Conservation (phyloP, 139 green algal genomes). For the Closterium sp. region DNA sequence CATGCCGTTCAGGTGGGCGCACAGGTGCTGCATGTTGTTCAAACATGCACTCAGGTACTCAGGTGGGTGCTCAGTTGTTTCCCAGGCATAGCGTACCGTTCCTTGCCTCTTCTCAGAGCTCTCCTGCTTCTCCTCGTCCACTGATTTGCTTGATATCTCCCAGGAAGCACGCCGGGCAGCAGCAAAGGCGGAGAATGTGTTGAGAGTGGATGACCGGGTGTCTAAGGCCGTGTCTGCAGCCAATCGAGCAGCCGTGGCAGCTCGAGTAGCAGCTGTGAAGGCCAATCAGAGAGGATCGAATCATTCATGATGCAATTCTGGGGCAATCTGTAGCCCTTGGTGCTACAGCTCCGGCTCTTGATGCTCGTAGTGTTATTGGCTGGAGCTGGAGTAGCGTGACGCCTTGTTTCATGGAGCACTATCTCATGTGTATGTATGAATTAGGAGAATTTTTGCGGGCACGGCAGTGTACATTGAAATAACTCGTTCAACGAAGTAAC, state of each 20-base stretch:
- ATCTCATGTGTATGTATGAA: too few relatives aligned
- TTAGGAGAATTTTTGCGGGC: too few relatives aligned
- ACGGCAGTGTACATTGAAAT: too few relatives aligned
- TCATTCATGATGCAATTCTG: not conserved
- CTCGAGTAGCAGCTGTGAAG: slow-evolving; percentile 27
- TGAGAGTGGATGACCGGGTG: slow-evolving; percentile 38
- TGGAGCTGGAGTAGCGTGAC: too few relatives aligned
- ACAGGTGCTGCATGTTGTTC: not conserved
- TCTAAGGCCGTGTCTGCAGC: slow-evolving; percentile 39
- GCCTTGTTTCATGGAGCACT: too few relatives aligned
- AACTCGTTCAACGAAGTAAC: too few relatives aligned
- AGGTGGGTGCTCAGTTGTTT: not conserved
- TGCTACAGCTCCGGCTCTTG: too few relatives aligned
- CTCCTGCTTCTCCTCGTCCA: not conserved
- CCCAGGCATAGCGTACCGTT: not conserved
- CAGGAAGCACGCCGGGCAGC: slow-evolving; percentile 46
- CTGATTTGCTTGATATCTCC: not conserved
- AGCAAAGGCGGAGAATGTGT: slow-evolving; percentile 31
- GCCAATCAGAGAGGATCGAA: not conserved
- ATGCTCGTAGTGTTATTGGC: too few relatives aligned
- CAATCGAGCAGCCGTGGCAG: slow-evolving; percentile 31
- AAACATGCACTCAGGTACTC: too few relatives aligned
- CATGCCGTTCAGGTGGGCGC: slow-evolving; percentile 38
- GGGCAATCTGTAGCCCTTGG: too few relatives aligned
- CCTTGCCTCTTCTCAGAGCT: not conserved